Evolutionary conservation across 2,329 filamentous ascomycete genomes (phyloP), one percentile per base, ranked within the genome.

Genomic region (Hypocrella siamensis): DNA sequence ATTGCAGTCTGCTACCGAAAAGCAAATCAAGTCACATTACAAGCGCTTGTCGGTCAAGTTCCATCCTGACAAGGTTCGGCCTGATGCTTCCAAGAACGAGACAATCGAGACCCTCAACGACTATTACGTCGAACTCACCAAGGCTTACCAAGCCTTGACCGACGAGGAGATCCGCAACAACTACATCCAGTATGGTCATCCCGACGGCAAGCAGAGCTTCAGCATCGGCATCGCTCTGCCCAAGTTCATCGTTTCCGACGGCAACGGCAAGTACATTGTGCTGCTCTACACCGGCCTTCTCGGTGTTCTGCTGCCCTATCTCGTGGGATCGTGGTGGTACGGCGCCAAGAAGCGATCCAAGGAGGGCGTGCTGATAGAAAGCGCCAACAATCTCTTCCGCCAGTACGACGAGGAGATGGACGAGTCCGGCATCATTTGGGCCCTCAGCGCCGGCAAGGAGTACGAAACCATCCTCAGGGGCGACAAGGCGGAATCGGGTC

Each of bases 321-420:
- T 90, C 30, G 88, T 98, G 34, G 90, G 90, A 30, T 85, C 80
- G 36, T 98, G 90, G 90, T 98, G 90, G 90, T 98, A 98, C 52
- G 90, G 92, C 38, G 92, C 84, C 21, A 88, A 93, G 56, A 74
- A 78, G 46, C 74, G 82, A 56, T 96, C 90, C 24, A 92, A 88
- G 60, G 92, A 98, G 56, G 84, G 83, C 44, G 80, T 96, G 17
- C 66, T 93, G 34, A 79, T 94, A 51, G 83, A 90, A 51, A 94
- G 82, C 55, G 86, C 92, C 44, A 92, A 92, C 54, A 86, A 84
- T 42, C 70, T 98, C 36, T 96, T 98, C 69, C 79, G 77, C 45
- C 84, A 93, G 49, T 98, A 92, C 58, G 75, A 82, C 41, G 86
- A 93, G 33, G 71, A 75, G 40, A 79, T 90, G 40, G 75, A 83